A percentile compares a stretch with the other conserved stretches of the same genome.
Conservation (phyloP, 2,329 filamentous ascomycete genomes). For the Aspergillus sp. region DNA sequence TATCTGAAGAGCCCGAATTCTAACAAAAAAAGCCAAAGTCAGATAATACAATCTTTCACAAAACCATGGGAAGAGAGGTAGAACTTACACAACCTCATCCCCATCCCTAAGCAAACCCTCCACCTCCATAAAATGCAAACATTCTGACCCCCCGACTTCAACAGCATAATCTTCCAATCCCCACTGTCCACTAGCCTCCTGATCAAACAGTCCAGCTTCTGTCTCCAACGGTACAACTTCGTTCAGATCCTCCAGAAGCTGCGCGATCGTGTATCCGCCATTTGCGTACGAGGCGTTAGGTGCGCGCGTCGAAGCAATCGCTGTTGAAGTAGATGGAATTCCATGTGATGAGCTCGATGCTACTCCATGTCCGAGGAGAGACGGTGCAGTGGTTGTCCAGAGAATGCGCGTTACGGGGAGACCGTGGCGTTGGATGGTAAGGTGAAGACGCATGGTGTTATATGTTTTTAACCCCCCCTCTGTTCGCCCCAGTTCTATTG, state of each 20-base stretch:
- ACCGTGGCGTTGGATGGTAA: conserved; percentile 67
- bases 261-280: conserved; percentile 64
- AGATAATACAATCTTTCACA: too few species aligned
- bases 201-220: conserved; percentile 31
- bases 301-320: conserved; percentile 26
- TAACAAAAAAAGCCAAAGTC: conserved; percentile 26
- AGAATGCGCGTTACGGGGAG: conserved; percentile 69
- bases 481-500: too few species aligned
- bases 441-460: conserved; percentile 62
- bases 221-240: conserved; percentile 76
- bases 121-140: conserved; percentile 76
- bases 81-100: conserved; percentile 71
- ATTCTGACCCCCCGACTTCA: conserved; percentile 79
- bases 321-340: conserved; percentile 25
- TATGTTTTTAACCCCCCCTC: not conserved
- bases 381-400: conserved; percentile 57
- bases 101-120: conserved; percentile 70
- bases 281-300: conserved; percentile 34
- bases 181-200: conserved; percentile 55
- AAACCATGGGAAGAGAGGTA: not conserved
- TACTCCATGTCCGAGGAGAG: conserved; percentile 27
- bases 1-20: conserved; percentile 72
- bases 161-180: conserved; percentile 87
- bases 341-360: conserved; percentile 13
- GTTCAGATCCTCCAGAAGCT: conserved; percentile 74